Conservation (phyloP, 2,329 filamentous ascomycete genomes). For the Cercospora nicotianae region DNA sequence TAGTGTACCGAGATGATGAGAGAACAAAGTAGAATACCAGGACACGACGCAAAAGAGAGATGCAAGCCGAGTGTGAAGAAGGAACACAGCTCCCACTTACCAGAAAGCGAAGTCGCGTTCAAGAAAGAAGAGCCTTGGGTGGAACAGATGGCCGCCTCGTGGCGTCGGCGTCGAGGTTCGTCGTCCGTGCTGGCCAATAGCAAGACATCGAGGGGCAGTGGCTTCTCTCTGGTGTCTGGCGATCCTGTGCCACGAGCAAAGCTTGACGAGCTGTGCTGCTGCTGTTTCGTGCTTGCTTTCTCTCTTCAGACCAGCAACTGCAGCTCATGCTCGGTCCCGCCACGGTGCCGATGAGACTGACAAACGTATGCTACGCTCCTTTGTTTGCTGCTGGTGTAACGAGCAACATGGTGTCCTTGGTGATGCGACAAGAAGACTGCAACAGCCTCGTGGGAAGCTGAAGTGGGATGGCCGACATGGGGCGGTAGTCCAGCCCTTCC, state of each 20-base stretch:
- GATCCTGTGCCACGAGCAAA: conserved; percentile 6
- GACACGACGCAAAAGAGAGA: neutral
- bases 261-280: neutral
- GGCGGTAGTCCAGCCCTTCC: neutral
- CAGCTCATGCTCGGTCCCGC: conserved; percentile 1
- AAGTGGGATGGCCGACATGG: conserved; percentile 1
- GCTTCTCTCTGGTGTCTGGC: conserved; percentile 2
- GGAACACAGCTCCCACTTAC: neutral
- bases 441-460: neutral
- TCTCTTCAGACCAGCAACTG: neutral
- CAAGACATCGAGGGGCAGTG: neutral
- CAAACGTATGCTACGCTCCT: neutral
- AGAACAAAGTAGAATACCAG: neutral
- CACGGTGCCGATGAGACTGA: conserved; percentile 6
- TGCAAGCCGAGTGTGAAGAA: neutral
- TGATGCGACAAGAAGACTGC: neutral
- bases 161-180: neutral
- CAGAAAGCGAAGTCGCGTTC: neutral
- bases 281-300: neutral
- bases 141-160: neutral
- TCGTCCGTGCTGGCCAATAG: conserved; percentile 9
- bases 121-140: neutral
- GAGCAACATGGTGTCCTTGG: neutral
- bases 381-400: neutral
- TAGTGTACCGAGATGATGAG: neutral